These are phyloP conservation scores for Trametes sp. DNA, from an alignment of 1,284 basidiomycete species.

Conservation along the genomic window DNA sequence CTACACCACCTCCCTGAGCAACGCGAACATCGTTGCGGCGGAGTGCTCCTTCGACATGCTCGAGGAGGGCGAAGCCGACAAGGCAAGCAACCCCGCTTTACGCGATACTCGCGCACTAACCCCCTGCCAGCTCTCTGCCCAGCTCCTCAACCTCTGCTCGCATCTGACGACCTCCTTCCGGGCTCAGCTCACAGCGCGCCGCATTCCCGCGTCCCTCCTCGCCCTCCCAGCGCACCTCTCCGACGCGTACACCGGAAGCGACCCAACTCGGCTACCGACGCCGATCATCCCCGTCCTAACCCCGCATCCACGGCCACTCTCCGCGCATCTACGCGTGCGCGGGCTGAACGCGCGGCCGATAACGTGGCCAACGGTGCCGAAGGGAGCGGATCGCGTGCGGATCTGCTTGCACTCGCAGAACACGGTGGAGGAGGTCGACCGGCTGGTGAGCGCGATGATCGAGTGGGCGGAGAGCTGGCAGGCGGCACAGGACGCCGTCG, in stretches of 20 bases:
- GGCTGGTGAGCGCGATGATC: constrained; percentile 50
- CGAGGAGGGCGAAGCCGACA: constrained; percentile 68
- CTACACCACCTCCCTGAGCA: constrained; percentile 86
- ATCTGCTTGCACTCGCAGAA: constrained; percentile 87
- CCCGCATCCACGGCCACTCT: constrained; percentile 73
- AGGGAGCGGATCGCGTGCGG: constrained; percentile 82
- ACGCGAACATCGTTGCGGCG: constrained; percentile 77
- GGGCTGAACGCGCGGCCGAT: constrained; percentile 83
- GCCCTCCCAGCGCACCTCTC: constrained; percentile 51
- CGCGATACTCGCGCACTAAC: constrained; percentile 32
- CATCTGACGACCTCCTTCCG: constrained; percentile 50
- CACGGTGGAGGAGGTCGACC: constrained; percentile 66
- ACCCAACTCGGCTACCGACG: constrained; percentile 47
- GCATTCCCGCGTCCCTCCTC: constrained; percentile 51
- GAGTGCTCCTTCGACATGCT: constrained; percentile 84
- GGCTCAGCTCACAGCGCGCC: constrained; percentile 39
- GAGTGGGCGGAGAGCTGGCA: constrained; percentile 42
- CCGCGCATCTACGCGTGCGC: constrained; percentile 64
- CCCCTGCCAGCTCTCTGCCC: constrained; percentile 48
- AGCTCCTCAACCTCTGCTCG: constrained; percentile 49
- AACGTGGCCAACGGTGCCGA: constrained; percentile 85
- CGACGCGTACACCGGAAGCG: neutral
- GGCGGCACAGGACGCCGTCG: constrained; percentile 17
- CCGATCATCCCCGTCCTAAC: constrained; percentile 92
- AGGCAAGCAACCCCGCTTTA: constrained; percentile 46